Base-by-base conservation (phyloP, 352 stramenopile species). In the Thraustotheca clavata region DNA sequence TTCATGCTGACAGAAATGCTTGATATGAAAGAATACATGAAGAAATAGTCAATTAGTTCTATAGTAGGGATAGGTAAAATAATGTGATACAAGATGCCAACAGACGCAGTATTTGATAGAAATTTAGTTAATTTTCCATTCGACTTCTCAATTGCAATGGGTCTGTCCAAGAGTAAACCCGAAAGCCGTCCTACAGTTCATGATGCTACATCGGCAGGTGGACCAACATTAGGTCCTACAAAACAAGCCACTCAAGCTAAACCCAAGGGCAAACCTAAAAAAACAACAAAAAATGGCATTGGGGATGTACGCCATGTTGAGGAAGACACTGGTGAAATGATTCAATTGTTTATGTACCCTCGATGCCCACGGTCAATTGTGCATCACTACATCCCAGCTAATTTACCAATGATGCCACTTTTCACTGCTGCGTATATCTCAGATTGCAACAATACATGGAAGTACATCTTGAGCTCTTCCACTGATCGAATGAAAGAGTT, bases 401-500 rank as follows among this genome's bases (percentile, higher is more conserved):
- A 65, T n/a, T 54, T 65, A 20, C 57, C 57, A 9, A 65, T 65
- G 57, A 65, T 65, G 57, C 57, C 57, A 18, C 46, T 65, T 20
- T 65, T 65, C 40, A 65, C 57, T 20, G 57, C 46, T 7, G 41
- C 57, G 38, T 65, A 65, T 35, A 31, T 65, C 20, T 54, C 35
- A n/a, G 57, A 65, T 46, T 65, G 57, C 57, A 65, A 65, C 38
- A 65, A 65, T 46, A 55, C 57, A 32, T 65, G 57, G 57, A 65
- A 50, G 57, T 65, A 65, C 57, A 65, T 65, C n/a, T 54, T 65
- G 39, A 54, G 38, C 20, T 65, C 57, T 29, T 55, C 57, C 24
- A 65, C 57, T 29, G 57, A 65, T 33, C 57, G 57, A 40, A 65
- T 65, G 57, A 65, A 65, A 46, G 57, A 65, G 1, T 65, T 65